phyloP scores from a whole-genome alignment of 2,329 filamentous ascomycete species.

The Fusarium sp. region DNA sequence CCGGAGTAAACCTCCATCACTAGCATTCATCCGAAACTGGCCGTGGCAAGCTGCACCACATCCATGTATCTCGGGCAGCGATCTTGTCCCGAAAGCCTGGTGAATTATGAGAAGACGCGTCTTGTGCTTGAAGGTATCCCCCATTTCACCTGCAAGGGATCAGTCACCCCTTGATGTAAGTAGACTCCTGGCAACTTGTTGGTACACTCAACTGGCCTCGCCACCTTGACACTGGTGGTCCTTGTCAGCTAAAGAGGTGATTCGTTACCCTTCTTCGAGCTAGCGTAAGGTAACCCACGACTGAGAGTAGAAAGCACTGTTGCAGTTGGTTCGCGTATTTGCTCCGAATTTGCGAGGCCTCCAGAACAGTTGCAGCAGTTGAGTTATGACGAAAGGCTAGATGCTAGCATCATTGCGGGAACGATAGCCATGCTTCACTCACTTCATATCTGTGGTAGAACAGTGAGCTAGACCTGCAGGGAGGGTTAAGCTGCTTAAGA shows the following conservation, averaged over 20 bases:
- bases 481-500: neutral
- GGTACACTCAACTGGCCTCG: neutral
- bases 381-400: too few species aligned
- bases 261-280: conserved; percentile 1
- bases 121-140: conserved; percentile 1
- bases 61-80: neutral
- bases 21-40: neutral
- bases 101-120: neutral
- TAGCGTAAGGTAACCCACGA: neutral
- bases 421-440: neutral
- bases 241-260: neutral
- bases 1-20: neutral
- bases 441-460: neutral
- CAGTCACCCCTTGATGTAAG: neutral
- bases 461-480: neutral
- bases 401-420: too few species aligned
- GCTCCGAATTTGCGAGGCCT: too few species aligned
- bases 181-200: conserved; percentile 1
- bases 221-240: neutral
- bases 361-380: too few species aligned
- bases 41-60: neutral
- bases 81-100: neutral
- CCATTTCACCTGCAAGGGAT: conserved; percentile 4
- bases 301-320: conserved; percentile 6
- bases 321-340: conserved; percentile 1